A percentile compares a stretch with the other conserved stretches of the same genome.
Conservation (phyloP, 2,329 filamentous ascomycete genomes). For the Aspergillus sojae region DNA sequence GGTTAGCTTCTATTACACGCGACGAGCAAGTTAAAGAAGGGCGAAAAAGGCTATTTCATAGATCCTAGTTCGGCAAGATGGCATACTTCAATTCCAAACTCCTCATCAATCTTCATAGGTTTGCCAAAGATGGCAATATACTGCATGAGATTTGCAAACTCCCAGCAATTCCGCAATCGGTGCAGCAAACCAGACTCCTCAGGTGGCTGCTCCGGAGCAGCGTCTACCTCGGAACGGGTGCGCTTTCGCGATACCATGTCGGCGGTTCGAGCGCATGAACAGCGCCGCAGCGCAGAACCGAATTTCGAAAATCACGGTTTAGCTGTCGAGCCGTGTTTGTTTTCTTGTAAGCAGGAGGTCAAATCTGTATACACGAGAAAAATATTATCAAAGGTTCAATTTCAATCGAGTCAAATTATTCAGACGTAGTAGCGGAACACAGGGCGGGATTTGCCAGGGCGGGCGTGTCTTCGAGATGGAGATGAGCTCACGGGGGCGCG, state of each 20-base stretch:
- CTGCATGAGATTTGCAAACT: constrained; percentile 91
- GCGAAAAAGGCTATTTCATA: neutral
- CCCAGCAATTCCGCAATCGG: constrained; percentile 85
- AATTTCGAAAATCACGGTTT: constrained; percentile 5
- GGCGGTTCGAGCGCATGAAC: constrained; percentile 34
- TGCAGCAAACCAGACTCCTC: constrained; percentile 56
- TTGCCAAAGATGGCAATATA: constrained; percentile 91
- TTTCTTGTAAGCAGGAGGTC: neutral
- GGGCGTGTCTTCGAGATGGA: constrained; percentile 29
- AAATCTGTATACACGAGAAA: neutral
- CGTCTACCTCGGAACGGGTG: constrained; percentile 58
- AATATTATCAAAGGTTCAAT: too few species aligned
- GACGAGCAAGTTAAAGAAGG: constrained; percentile 11
- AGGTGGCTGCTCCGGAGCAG: constrained; percentile 44
- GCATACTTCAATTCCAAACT: constrained; percentile 84
- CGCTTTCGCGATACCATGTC: constrained; percentile 60
- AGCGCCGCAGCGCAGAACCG: constrained; percentile 28
- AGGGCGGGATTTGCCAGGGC: constrained; percentile 15
- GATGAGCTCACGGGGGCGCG: constrained; percentile 36
- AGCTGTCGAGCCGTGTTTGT: neutral
- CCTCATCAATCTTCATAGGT: constrained; percentile 84
- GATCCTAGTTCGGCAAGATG: neutral
- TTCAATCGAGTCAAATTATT: neutral
- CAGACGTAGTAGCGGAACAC: neutral
- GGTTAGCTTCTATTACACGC: constrained; percentile 17